Evolutionary conservation across 176 grass and related monocot species (phyloP), one percentile per base, ranked within the genome.

Genomic region (Poa pratensis): DNA sequence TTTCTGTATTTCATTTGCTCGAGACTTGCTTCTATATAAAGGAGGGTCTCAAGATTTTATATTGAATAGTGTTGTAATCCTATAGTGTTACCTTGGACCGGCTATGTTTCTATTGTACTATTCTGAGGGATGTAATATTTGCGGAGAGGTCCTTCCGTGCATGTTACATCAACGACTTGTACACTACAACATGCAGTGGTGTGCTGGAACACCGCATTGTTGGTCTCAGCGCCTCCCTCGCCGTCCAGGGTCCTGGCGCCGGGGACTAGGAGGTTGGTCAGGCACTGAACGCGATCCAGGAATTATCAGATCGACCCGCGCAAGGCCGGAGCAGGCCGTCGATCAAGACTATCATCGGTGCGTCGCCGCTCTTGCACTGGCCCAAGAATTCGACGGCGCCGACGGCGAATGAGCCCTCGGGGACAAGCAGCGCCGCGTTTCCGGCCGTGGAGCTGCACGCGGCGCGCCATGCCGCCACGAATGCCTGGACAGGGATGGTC

Each of bases 201-300:
- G n/a, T n/a, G n/a, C n/a, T n/a, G n/a, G n/a, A n/a, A n/a, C n/a
- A n/a, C n/a, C n/a, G n/a, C n/a, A n/a, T n/a, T n/a, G n/a, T 14
- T 67, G 45, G 11, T 6, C 20, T 24, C 2, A 12, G 9, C n/a
- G n/a, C 57, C 5, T 17, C 82, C 88, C 35, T 74, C 81, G 45
- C 78, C 85, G 66, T 93, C 78, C 40, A 93, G 77, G 55, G 74
- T 62, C 28, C 88, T 84, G 69, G 16, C 42, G 80, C 91, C 91
- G 80, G 80, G 65, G 81, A 92, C 35, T 4, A 79, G 7, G 70
- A 92, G 87, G 59, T 67, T 57, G 63, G 57, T 49, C 23, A 90
- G 54, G 46, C 64, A 20, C 19, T 60, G 77, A 92, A 92, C 70
- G 82, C 76, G 87, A 92, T 87, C 87, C 87, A 92, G 3, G 34